Percentiles rank a stretch among this genome's conserved stretches.
Evolutionary conservation across 2,329 filamentous ascomycete genomes (phyloP).

Genomic region (Penicillium palitans): DNA sequence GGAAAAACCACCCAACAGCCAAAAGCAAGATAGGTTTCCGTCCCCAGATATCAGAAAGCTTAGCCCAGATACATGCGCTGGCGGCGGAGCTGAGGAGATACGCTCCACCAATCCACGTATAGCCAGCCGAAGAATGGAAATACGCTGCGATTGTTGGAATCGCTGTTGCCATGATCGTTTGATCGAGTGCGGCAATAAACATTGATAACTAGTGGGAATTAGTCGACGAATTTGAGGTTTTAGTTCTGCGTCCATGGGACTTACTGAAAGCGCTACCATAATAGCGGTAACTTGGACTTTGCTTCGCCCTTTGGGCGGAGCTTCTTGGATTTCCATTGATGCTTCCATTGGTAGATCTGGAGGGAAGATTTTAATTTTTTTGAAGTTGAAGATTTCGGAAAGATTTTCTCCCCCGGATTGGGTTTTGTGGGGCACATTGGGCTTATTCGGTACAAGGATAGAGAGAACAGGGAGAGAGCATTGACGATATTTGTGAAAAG

Average conservation of each 20-base stretch:
- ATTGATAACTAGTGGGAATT: constrained; percentile 27
- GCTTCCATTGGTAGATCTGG: not conserved
- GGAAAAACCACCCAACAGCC: constrained; percentile 52
- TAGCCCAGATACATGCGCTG: constrained; percentile 69
- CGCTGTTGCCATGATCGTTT: constrained; percentile 62
- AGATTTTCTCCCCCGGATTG: not conserved
- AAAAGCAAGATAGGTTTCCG: constrained; percentile 55
- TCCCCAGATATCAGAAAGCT: constrained; percentile 59
- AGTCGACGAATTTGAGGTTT: constrained; percentile 1
- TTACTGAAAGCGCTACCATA: constrained; percentile 32
- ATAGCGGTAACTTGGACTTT: constrained; percentile 27
- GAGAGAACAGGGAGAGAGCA: too few species aligned
- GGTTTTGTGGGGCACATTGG: not conserved
- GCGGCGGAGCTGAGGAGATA: constrained; percentile 71
- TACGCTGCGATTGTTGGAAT: constrained; percentile 61
- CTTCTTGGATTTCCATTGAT: constrained; percentile 20
- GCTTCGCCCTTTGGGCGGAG: constrained; percentile 15
- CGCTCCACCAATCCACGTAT: constrained; percentile 75
- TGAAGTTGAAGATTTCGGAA: not conserved
- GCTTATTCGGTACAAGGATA: not conserved
- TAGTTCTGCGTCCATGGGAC: not conserved
- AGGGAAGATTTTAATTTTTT: not conserved
- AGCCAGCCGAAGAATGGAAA: constrained; percentile 67
- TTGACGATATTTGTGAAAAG: not conserved
- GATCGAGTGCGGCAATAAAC: constrained; percentile 41